Evolutionary conservation across 2,329 filamentous ascomycete species (phyloP).

Genomic region (Leptodontidium sp.): DNA sequence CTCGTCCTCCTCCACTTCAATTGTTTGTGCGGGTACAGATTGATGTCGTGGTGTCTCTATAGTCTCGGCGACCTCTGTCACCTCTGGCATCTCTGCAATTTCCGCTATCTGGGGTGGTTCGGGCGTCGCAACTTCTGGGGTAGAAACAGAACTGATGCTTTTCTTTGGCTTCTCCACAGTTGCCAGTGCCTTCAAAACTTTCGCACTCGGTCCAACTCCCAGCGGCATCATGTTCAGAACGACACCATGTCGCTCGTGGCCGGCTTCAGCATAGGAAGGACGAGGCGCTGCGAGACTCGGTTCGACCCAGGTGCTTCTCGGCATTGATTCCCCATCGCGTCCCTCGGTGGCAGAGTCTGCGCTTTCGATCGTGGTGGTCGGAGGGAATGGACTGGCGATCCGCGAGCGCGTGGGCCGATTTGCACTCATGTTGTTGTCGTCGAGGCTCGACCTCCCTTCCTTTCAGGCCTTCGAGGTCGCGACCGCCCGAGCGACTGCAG

Average conservation of each 20-base stretch:
- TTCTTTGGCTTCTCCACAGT: slow-evolving; percentile 34
- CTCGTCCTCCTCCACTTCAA: slow-evolving; percentile 14
- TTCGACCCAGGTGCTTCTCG: slow-evolving; percentile 58
- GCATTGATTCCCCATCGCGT: slow-evolving; percentile 32
- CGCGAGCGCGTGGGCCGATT: slow-evolving; percentile 43
- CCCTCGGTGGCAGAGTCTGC: slow-evolving; percentile 27
- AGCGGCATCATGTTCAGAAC: slow-evolving; percentile 85
- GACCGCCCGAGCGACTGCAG: slow-evolving; percentile 35
- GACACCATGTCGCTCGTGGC: slow-evolving; percentile 77
- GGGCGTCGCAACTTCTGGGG: slow-evolving; percentile 40
- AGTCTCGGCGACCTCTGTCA: not conserved
- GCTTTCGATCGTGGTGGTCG: slow-evolving; percentile 13
- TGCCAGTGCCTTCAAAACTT: slow-evolving; percentile 49
- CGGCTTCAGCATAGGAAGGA: slow-evolving; percentile 79
- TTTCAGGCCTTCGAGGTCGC: slow-evolving; percentile 31
- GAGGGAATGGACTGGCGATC: slow-evolving; percentile 41
- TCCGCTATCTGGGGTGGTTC: slow-evolving; percentile 32
- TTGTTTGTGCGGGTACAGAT: slow-evolving; percentile 14
- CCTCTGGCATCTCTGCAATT: slow-evolving; percentile 2
- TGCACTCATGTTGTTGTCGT: slow-evolving; percentile 27
- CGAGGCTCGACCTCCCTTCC: slow-evolving; percentile 31
- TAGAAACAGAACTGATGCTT: slow-evolving; percentile 37
- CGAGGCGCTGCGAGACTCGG: slow-evolving; percentile 60
- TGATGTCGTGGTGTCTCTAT: slow-evolving; percentile 11
- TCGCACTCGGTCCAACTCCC: slow-evolving; percentile 72